Evolutionary conservation across 495 filamentous ascomycete genomes (phyloP).

Genomic region (Rostrohypoxylon terebratum): DNA sequence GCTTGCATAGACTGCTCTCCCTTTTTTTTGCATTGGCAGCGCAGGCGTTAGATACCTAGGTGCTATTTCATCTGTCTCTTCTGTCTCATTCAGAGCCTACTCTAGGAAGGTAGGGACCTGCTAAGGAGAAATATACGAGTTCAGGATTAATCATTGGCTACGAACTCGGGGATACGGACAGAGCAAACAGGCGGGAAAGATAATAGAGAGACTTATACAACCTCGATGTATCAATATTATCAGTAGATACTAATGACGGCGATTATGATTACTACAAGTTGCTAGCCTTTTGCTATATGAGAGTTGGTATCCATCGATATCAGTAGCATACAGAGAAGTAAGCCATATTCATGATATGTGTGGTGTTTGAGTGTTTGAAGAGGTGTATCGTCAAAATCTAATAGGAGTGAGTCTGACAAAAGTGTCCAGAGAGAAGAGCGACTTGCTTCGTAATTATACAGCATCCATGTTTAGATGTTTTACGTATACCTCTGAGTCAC

Average conservation of each 20-base stretch:
- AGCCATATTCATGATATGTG: neutral
- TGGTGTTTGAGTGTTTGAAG: neutral
- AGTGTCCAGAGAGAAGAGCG: neutral
- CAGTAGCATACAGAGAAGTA: neutral
- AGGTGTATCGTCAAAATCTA: neutral
- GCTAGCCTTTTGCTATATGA: neutral
- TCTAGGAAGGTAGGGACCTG: neutral
- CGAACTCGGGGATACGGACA: constrained; percentile 11
- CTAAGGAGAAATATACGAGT: constrained; percentile 11
- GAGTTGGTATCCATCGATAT: neutral
- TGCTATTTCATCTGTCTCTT: neutral
- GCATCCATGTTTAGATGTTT: no score
- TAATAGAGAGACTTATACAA: constrained; percentile 8
- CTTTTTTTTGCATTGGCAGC: constrained; percentile 38
- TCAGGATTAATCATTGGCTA: constrained; percentile 34
- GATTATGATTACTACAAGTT: neutral
- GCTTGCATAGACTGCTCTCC: constrained; percentile 40
- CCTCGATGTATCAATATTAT: constrained; percentile 16
- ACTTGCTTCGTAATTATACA: neutral
- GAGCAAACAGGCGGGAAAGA: neutral
- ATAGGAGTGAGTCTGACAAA: neutral
- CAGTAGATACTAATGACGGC: constrained; percentile 19
- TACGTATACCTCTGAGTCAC: neutral
- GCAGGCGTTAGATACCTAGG: constrained; percentile 30
- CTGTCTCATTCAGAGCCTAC: neutral